Evolutionary conservation across 2,329 filamentous ascomycete genomes (phyloP), one percentile per base, ranked within the genome.

Genomic region (Bretziella fagacearum): DNA sequence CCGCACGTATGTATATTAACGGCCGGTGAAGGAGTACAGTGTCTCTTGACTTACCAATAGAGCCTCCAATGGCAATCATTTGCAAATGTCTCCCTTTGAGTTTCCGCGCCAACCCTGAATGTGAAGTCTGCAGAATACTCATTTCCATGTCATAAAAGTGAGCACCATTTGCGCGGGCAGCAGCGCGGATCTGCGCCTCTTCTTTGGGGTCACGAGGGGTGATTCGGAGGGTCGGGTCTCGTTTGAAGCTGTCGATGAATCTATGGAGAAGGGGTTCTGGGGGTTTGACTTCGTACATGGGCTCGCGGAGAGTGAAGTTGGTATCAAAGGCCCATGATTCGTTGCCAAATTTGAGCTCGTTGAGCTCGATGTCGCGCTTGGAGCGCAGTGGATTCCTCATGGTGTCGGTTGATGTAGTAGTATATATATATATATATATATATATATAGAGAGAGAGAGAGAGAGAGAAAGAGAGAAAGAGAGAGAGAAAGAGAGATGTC

Each of bases 1-100:
- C 30, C 2, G n/a, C 11, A 3, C n/a, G n/a, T n/a, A n/a, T n/a
- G n/a, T n/a, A n/a, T n/a, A n/a, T n/a, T n/a, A n/a, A n/a, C n/a
- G n/a, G n/a, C n/a, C n/a, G n/a, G n/a, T n/a, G n/a, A n/a, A n/a
- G n/a, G n/a, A n/a, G n/a, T n/a, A n/a, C n/a, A n/a, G n/a, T n/a
- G n/a, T n/a, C n/a, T n/a, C n/a, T 10, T 10, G 11, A 53, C 61
- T 33, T 65, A 75, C 82, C 83, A 56, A 94, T 94, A 8, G 83
- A 89, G 36, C 87, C 87, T 55, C 86, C 86, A 54, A 95, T 93
- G 11, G 89, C 89, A 68, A 95, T 95, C 89, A 95, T 95, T 66
- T 95, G 87, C 59, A 95, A 60, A 66, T 96, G 89, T 41, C 86
- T 72, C 17, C 79, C 77, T 63, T 93, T 91, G 54, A 93, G 64